phyloP scores from a whole-genome alignment of 345 rosid species.

The Noccaea caerulescens region DNA sequence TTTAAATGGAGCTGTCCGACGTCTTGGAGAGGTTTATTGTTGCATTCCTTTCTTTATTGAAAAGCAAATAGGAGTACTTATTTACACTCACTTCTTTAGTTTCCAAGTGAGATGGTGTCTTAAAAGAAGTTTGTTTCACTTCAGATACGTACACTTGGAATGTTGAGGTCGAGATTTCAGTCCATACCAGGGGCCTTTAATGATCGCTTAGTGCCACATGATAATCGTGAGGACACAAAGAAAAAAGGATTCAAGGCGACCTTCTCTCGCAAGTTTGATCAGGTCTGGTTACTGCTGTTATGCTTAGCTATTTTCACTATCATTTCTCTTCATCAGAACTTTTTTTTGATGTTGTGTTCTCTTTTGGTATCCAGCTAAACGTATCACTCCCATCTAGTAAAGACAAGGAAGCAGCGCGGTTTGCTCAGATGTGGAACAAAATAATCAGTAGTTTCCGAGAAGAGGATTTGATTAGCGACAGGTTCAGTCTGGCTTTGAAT shows the following conservation, averaged over 20 bases:
- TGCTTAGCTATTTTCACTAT: conserved; percentile 18
- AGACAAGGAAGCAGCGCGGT: conserved; percentile 58
- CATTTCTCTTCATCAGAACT: conserved; percentile 10
- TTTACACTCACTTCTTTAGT: conserved; percentile 21
- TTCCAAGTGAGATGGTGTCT: conserved; percentile 32
- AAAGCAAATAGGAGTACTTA: conserved; percentile 10
- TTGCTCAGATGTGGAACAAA: conserved; percentile 69
- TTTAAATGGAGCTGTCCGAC: conserved; percentile 60
- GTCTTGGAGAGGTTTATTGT: conserved; percentile 60
- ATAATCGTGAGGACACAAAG: conserved; percentile 46
- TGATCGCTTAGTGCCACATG: conserved; percentile 52
- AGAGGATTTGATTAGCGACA: conserved; percentile 58
- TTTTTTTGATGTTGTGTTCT: conserved; percentile 28
- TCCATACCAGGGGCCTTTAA: conserved; percentile 63
- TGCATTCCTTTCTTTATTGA: conserved; percentile 8
- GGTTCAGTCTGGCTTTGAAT: conserved; percentile 43
- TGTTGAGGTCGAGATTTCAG: conserved; percentile 63
- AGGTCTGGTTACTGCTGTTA: conserved; percentile 44
- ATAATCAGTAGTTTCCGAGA: conserved; percentile 64
- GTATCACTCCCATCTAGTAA: conserved; percentile 37
- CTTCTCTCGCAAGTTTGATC: conserved; percentile 50
- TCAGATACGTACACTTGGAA: conserved; percentile 60
- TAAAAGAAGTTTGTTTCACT: conserved; percentile 32
- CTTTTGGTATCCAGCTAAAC: conserved; percentile 41
- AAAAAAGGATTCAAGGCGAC: conserved; percentile 52